Evolutionary conservation across 129 eudicot genomes (phyloP).

Genomic region (Flaveria bidentis): DNA sequence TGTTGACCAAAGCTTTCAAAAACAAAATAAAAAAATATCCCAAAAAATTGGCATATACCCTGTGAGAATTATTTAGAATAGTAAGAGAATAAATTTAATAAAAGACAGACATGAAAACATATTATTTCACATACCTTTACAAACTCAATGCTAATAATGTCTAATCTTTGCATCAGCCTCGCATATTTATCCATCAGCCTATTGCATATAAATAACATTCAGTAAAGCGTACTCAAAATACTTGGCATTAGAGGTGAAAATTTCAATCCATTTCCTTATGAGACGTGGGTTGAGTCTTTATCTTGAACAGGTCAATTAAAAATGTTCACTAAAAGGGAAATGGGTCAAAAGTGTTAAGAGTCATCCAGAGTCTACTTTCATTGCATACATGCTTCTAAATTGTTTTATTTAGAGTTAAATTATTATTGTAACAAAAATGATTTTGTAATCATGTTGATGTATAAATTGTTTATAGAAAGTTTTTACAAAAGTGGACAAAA

Average conservation of each 20-base stretch:
- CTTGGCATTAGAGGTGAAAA: neutral
- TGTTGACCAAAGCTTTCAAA: slow-evolving; percentile 80
- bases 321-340: neutral
- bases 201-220: slow-evolving; percentile 19
- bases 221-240: slow-evolving; percentile 38
- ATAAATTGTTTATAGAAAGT: neutral
- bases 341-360: neutral
- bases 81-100: neutral
- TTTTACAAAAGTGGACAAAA: neutral
- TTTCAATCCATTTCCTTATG: slow-evolving; percentile 1
- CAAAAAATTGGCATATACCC: slow-evolving; percentile 90
- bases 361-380: neutral
- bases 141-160: slow-evolving; percentile 71
- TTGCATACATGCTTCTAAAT: neutral
- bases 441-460: slow-evolving; percentile 4
- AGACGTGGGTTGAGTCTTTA: slow-evolving; percentile 3
- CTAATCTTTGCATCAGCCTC: slow-evolving; percentile 87
- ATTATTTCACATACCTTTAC: slow-evolving; percentile 58
- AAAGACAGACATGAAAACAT: slow-evolving; percentile 10
- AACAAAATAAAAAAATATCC: slow-evolving; percentile 73
- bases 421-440: neutral
- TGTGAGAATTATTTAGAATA: slow-evolving; percentile 34
- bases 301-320: neutral
- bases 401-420: neutral
- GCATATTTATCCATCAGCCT: slow-evolving; percentile 98